Percentiles rank a stretch among this genome's conserved stretches.
phyloP scores from a whole-genome alignment of 768 basidiomycete genomes.

The Multifurca ochricompacta region DNA sequence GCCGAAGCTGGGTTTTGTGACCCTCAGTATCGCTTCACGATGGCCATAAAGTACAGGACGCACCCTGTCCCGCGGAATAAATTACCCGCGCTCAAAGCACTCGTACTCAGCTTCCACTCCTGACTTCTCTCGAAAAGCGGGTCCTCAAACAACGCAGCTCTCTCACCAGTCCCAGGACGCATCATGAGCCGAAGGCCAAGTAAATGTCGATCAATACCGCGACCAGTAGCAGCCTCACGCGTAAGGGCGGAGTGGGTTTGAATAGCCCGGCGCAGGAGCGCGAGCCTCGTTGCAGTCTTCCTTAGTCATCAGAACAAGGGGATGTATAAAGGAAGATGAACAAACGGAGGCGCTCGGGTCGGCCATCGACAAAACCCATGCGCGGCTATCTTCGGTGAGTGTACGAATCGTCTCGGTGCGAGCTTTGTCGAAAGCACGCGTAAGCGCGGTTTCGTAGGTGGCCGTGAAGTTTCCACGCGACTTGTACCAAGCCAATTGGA shows the following conservation, averaged over 20 bases:
- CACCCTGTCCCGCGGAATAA: slow-evolving; percentile 85
- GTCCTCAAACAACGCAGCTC: slow-evolving; percentile 65
- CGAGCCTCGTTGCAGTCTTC: slow-evolving; percentile 30
- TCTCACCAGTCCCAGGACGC: slow-evolving; percentile 44
- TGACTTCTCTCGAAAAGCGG: slow-evolving; percentile 64
- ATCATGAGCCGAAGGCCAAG: slow-evolving; percentile 72
- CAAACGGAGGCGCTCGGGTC: slow-evolving; percentile 45
- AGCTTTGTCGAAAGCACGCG: slow-evolving; percentile 78
- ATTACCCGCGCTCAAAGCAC: slow-evolving; percentile 78
- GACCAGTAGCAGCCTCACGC: slow-evolving; percentile 69
- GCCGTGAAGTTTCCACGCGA: slow-evolving; percentile 72
- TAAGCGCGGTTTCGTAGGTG: slow-evolving; percentile 89
- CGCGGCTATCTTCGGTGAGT: slow-evolving; percentile 61
- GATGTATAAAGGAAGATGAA: neutral
- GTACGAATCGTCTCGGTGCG: slow-evolving; percentile 87
- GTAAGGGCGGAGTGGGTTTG: slow-evolving; percentile 64
- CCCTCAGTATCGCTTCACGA: neutral
- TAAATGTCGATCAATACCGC: slow-evolving; percentile 87
- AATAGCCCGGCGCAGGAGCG: slow-evolving; percentile 59
- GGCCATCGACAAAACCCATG: slow-evolving; percentile 70
- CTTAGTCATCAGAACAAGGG: neutral
- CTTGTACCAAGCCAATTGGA: slow-evolving; percentile 88
- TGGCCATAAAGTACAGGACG: slow-evolving; percentile 19
- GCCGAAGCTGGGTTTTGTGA: slow-evolving; percentile 53
- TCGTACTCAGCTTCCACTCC: slow-evolving; percentile 85